These are phyloP conservation scores for Pontederia crassipes DNA, from an alignment of 176 grass and related monocot genomes.

Conservation along the genomic window DNA sequence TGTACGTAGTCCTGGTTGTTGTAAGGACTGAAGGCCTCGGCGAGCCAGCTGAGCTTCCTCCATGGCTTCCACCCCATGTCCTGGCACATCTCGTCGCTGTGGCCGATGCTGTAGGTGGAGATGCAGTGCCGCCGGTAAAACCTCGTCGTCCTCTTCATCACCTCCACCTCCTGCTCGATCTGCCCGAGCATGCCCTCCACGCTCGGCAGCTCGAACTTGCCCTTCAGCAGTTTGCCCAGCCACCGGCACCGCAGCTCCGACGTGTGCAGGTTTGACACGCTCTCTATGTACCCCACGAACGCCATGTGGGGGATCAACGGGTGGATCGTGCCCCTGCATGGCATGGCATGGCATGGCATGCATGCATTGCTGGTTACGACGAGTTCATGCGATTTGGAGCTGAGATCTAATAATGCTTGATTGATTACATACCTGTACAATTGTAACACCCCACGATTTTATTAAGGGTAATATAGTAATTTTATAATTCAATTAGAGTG, in stretches of 20 bases:
- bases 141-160: slow-evolving; percentile 74
- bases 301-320: slow-evolving; percentile 94
- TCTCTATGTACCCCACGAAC: slow-evolving; percentile 96
- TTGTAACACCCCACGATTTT: no score
- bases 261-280: slow-evolving; percentile 96
- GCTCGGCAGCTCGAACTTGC: slow-evolving; percentile 43
- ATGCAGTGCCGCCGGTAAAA: slow-evolving; percentile 99
- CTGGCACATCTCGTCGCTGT: slow-evolving; percentile 87
- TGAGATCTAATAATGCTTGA: no score
- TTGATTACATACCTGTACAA: slow-evolving; percentile 39
- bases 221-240: slow-evolving; percentile 59
- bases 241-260: slow-evolving; percentile 90
- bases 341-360: neutral
- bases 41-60: slow-evolving; percentile 68
- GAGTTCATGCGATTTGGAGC: neutral
- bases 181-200: slow-evolving; percentile 47
- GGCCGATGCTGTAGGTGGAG: slow-evolving; percentile 95
- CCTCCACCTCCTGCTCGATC: slow-evolving; percentile 50
- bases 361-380: neutral
- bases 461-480: no score
- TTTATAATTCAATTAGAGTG: no score
- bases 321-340: slow-evolving; percentile 71
- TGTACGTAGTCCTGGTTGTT: slow-evolving; percentile 78
- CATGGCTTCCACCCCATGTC: slow-evolving; percentile 59
- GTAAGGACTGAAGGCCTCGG: slow-evolving; percentile 80